A percentile compares a stretch with the other conserved stretches of the same genome.
Conservation (phyloP, 2,329 filamentous ascomycete species). For the Ceratocystis alfenasii region DNA sequence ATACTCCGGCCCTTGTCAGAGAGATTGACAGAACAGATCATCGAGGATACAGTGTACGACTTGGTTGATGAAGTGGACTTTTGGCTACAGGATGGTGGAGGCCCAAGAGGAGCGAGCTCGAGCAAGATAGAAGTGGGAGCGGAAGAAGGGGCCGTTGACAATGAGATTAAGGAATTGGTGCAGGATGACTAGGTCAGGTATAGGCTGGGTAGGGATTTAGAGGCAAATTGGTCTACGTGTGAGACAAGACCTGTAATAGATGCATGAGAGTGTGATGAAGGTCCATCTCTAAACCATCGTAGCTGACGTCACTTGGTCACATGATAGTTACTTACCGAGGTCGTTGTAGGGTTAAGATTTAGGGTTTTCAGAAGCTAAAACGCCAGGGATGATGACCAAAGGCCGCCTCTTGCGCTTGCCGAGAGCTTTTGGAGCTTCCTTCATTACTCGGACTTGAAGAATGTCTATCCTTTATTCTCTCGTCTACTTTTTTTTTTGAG, state of each 20-base stretch:
- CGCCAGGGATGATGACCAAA: background rate
- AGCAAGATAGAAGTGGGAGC: constrained; percentile 36
- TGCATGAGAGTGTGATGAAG: no score
- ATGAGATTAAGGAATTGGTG: constrained; percentile 52
- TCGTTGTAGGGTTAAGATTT: background rate
- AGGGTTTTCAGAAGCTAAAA: background rate
- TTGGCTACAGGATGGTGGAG: constrained; percentile 58
- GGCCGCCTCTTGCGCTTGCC: background rate
- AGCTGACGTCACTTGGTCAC: background rate
- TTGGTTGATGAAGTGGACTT: constrained; percentile 90
- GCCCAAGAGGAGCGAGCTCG: constrained; percentile 31
- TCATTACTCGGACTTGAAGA: background rate
- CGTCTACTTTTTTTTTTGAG: background rate
- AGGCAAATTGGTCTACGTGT: background rate
- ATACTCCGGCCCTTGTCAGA: constrained; percentile 33
- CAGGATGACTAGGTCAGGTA: constrained; percentile 42
- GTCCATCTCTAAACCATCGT: no score
- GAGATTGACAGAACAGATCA: constrained; percentile 83
- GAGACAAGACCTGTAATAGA: background rate
- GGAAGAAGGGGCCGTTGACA: constrained; percentile 35
- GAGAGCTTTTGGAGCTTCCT: background rate
- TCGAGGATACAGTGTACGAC: constrained; percentile 86
- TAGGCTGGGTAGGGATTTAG: constrained; percentile 15
- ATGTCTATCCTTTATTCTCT: background rate
- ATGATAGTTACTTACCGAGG: background rate